These are phyloP conservation scores for Chytriomyces confervae DNA, from an alignment of 192 early-diverging fungal genomes.

Conservation along the genomic window DNA sequence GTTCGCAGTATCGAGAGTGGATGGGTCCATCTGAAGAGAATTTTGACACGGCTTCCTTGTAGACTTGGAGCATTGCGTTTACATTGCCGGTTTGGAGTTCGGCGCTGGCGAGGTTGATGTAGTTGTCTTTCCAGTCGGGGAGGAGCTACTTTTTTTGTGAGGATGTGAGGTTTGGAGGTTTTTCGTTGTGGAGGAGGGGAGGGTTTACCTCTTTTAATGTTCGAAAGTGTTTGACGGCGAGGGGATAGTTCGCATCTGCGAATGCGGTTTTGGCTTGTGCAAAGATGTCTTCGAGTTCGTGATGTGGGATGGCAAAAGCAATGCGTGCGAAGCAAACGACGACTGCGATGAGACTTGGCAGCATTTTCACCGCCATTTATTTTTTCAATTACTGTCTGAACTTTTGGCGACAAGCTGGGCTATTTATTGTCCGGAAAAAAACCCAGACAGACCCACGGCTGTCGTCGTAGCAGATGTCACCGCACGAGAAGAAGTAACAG, in stretches of 20 bases:
- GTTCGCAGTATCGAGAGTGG: no score
- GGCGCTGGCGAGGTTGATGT: neutral
- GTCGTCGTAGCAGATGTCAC: no score
- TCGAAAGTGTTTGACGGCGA: neutral
- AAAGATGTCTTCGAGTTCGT: neutral
- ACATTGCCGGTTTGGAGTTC: neutral
- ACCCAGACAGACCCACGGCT: no score
- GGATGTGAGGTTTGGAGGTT: no score
- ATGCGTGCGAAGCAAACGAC: neutral
- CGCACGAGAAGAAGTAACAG: no score
- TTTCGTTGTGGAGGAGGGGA: no score
- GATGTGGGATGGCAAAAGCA: neutral
- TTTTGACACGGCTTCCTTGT: neutral
- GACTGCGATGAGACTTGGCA: no score
- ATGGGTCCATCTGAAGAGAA: no score
- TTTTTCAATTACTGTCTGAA: no score
- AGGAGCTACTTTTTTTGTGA: neutral
- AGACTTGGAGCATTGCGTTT: neutral
- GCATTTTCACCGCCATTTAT: no score
- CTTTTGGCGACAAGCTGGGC: no score
- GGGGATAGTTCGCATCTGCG: neutral
- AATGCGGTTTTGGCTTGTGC: neutral
- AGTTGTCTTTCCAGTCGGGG: slow-evolving; percentile 4
- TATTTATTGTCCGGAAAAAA: no score
- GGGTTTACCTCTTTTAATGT: neutral